Percentiles rank a stretch among this genome's conserved stretches.
phyloP scores from a whole-genome alignment of 2,329 filamentous ascomycete species.

The Penicillium sp. region DNA sequence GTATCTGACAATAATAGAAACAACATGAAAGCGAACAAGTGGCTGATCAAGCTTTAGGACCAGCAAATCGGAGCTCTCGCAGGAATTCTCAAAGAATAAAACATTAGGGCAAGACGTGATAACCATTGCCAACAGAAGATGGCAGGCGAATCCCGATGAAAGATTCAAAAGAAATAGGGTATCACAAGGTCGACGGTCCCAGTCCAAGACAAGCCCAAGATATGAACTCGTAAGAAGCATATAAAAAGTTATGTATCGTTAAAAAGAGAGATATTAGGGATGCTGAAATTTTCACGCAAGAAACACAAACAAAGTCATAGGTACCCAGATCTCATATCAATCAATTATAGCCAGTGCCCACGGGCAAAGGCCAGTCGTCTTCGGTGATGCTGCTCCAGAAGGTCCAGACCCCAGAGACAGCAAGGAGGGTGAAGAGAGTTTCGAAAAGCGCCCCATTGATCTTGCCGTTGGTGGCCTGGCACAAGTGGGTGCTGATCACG shows the following conservation, averaged over 20 bases:
- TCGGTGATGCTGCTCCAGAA: slow-evolving; percentile 99
- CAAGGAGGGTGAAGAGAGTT: slow-evolving; percentile 82
- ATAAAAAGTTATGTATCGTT: slow-evolving; percentile 17
- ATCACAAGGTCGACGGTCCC: slow-evolving; percentile 24
- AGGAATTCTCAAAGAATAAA: slow-evolving; percentile 2
- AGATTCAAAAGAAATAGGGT: slow-evolving; percentile 22
- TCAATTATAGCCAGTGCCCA: slow-evolving; percentile 33
- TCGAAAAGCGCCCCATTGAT: slow-evolving; percentile 93
- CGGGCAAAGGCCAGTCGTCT: slow-evolving; percentile 81
- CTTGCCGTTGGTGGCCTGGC: slow-evolving; percentile 73
- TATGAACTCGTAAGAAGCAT: slow-evolving; percentile 13
- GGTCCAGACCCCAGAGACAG: slow-evolving; percentile 79
- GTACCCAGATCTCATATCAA: slow-evolving; percentile 4
- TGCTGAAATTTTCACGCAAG: slow-evolving; percentile 6
- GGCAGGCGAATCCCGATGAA: slow-evolving; percentile 24
- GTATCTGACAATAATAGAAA: slow-evolving; percentile 31
- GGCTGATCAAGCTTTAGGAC: slow-evolving; percentile 1
- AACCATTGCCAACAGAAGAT: slow-evolving; percentile 6
- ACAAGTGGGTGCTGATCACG: slow-evolving; percentile 85
- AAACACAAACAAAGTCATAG: slow-evolving; percentile 5
- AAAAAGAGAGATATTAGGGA: background rate
- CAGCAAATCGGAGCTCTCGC: slow-evolving; percentile 7
- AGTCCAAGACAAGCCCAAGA: slow-evolving; percentile 11
- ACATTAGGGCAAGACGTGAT: slow-evolving; percentile 10
- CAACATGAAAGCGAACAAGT: slow-evolving; percentile 12